Base-by-base conservation (phyloP, 768 basidiomycete species). In the Pisolithus orientalis region DNA sequence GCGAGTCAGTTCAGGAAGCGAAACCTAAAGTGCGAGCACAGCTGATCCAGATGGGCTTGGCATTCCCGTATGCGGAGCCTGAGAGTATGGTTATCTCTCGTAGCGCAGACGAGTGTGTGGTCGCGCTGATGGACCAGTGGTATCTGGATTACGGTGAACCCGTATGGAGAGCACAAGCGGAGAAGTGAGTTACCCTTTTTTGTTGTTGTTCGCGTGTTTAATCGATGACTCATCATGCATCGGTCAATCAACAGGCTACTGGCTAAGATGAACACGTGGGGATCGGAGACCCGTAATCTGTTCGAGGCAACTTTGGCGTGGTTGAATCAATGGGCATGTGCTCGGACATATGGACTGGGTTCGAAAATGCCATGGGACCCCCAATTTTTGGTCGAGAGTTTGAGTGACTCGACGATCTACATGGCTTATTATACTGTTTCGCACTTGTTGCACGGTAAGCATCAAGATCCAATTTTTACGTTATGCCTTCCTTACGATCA, bases 321-420 rank as follows among this genome's bases (percentile, higher is more conserved):
- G 96, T 73, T 99, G 72, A 93, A 93, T 63, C 81, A 99, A 69
- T 99, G 96, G 96, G 96, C 96, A 2, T 99, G 96, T 68, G 95
- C 96, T n/a, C 81, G 96, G 38, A 92, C 90, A 5, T 98, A 94
- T 66, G 96, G 96, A 50, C 76, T 99, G 60, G 96, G 96, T 17
- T 93, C 94, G 2, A 87, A 88, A 62, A 73, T 99, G 53, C 96
- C 96, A 2, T 99, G 95, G 94, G 96, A 98, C 65, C 87, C 87
- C 16, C 84, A 90, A 49, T 97, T 94, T 80, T 77, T 98, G 65
- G 94, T 99, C 43, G 96, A 99, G 70, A 93, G 90, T 58, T 70
- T 98, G 65, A 94, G 90, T 59, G 96, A 99, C 70, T 97, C 95
- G 6, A 98, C 95, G 8, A 86, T 98, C 66, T 99, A 99, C 73